A percentile compares a stretch with the other conserved stretches of the same genome.
Conservation (phyloP, 2,329 filamentous ascomycete species). For the Arthrobotrys megalospora region DNA sequence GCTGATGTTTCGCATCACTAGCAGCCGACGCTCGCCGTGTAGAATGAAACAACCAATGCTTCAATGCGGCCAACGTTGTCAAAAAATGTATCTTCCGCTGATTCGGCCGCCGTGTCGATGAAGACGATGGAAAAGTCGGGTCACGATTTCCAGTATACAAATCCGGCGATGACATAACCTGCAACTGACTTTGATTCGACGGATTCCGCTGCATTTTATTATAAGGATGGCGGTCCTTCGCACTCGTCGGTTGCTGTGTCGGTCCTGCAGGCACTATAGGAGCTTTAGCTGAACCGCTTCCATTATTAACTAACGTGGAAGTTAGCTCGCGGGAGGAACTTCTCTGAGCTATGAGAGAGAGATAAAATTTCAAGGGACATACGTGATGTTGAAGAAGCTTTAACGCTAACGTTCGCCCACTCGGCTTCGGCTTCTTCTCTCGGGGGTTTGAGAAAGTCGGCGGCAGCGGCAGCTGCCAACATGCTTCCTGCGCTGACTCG, state of each 20-base stretch:
- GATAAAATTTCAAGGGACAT: constrained; percentile 58
- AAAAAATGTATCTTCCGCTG: constrained; percentile 71
- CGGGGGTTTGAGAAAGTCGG: constrained; percentile 51
- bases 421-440: constrained; percentile 58
- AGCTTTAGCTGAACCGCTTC: constrained; percentile 62
- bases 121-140: constrained; percentile 40
- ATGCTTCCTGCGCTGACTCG: constrained; percentile 83
- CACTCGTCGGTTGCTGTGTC: constrained; percentile 82
- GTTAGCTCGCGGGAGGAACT: constrained; percentile 55
- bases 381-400: constrained; percentile 63
- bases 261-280: constrained; percentile 66
- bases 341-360: constrained; percentile 37
- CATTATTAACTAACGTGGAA: constrained; percentile 60
- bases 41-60: constrained; percentile 81
- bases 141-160: constrained; percentile 55
- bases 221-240: constrained; percentile 66
- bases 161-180: constrained; percentile 65
- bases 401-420: constrained; percentile 62
- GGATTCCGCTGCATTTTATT: constrained; percentile 64
- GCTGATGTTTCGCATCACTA: constrained; percentile 41
- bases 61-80: constrained; percentile 77
- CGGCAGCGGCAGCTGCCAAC: constrained; percentile 45
- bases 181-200: constrained; percentile 63
- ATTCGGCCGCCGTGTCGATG: constrained; percentile 77
- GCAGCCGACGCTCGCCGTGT: constrained; percentile 76